Conservation (phyloP, 208 protist species). For the Trichomonas gallinae region DNA sequence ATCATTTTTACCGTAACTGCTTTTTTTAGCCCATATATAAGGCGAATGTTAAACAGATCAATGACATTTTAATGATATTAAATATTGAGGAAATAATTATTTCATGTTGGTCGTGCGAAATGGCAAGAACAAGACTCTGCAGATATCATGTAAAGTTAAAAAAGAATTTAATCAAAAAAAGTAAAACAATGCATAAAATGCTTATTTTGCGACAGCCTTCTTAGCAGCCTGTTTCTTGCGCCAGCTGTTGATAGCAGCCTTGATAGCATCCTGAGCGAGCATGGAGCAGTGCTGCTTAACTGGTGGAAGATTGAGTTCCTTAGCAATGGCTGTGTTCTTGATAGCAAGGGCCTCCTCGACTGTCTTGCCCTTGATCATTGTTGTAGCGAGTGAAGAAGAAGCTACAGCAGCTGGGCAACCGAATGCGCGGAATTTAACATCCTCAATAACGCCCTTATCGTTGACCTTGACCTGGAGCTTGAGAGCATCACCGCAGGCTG, state of each 20-base stretch:
- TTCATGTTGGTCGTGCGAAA: too few species aligned
- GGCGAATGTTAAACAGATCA: too few species aligned
- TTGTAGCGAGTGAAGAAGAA: constrained; percentile 78
- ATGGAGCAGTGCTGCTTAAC: constrained; percentile 96
- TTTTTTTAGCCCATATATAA: too few species aligned
- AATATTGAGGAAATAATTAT: too few species aligned
- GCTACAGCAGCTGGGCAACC: constrained; percentile 86
- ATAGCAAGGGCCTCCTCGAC: constrained; percentile 80
- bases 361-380: constrained; percentile 85
- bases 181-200: neutral
- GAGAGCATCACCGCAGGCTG: constrained; percentile 95
- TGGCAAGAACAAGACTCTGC: too few species aligned
- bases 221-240: constrained; percentile 18
- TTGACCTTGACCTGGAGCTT: constrained; percentile 54
- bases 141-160: too few species aligned
- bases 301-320: constrained; percentile 88
- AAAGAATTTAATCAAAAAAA: too few species aligned
- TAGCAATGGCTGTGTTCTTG: constrained; percentile 92
- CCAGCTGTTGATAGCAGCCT: constrained; percentile 87
- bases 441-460: constrained; percentile 42
- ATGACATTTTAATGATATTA: too few species aligned
- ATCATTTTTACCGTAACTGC: too few species aligned
- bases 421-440: constrained; percentile 70
- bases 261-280: constrained; percentile 95
- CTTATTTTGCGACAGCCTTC: neutral